Evolutionary conservation across 768 basidiomycete genomes (phyloP).

Genomic region (Lentinula boryana): DNA sequence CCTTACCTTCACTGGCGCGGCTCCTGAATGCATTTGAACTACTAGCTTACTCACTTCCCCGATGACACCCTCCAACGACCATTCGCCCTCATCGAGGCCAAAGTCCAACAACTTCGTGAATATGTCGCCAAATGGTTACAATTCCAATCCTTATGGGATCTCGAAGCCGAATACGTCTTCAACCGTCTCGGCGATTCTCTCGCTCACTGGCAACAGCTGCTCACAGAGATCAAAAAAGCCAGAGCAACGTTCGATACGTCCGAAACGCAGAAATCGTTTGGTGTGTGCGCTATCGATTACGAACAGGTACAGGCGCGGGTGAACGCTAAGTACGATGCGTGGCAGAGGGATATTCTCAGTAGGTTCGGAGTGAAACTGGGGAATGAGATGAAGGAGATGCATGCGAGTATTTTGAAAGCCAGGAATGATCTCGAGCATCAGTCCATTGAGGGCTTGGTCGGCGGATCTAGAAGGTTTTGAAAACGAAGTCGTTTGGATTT

Average conservation of each 20-base stretch:
- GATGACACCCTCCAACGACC: slow-evolving; percentile 75
- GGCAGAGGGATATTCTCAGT: slow-evolving; percentile 93
- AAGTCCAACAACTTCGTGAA: slow-evolving; percentile 79
- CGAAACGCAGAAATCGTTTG: slow-evolving; percentile 87
- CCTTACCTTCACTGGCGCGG: neutral
- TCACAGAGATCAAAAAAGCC: slow-evolving; percentile 95
- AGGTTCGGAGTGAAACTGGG: slow-evolving; percentile 92
- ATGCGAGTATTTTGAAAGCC: slow-evolving; percentile 87
- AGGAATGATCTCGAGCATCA: slow-evolving; percentile 95
- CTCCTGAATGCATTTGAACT: neutral
- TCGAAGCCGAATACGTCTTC: slow-evolving; percentile 96
- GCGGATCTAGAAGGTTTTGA: slow-evolving; percentile 51
- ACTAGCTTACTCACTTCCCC: slow-evolving; percentile 66
- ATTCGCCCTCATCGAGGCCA: slow-evolving; percentile 80
- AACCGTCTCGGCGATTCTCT: slow-evolving; percentile 92
- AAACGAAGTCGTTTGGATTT: neutral
- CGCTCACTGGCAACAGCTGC: slow-evolving; percentile 89
- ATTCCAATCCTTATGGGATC: slow-evolving; percentile 98
- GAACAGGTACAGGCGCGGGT: slow-evolving; percentile 97
- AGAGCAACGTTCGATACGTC: slow-evolving; percentile 96
- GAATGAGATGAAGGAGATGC: slow-evolving; percentile 96
- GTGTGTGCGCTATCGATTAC: slow-evolving; percentile 93
- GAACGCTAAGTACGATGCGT: slow-evolving; percentile 97
- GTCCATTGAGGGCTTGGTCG: slow-evolving; percentile 86
- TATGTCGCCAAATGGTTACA: slow-evolving; percentile 98